Evolutionary conservation across 1,284 basidiomycete species (phyloP), one percentile per base, ranked within the genome.

Genomic region (Uromyces viciae-fabae): DNA sequence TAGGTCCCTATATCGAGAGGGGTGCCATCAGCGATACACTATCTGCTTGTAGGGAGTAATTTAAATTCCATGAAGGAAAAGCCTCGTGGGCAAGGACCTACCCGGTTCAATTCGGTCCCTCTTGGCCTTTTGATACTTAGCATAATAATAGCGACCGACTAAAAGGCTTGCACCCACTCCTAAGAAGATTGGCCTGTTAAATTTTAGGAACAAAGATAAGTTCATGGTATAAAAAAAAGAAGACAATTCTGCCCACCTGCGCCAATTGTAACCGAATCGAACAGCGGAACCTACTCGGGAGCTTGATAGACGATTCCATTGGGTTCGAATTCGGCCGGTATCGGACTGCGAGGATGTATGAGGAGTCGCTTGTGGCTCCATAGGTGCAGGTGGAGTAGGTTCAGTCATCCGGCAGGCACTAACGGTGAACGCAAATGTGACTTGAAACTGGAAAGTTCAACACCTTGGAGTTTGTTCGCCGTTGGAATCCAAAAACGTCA

Each of bases 1-100:
- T 84, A 85, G 52, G 85, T 85, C 60, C 81, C 78, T 81, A 46
- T 28, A 42, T 56, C 3, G 9, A 25, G 56, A 60, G 25, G 54
- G 25, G 28, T 22, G 38, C 46, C n/a, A 72, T 72, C 25, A 49
- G 69, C 43, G 43, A 28, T 19, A 31, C 31, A 49, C 28, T n/a
- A 40, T 36, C 22, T 11, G 31, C 25, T 74, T 74, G 11, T n/a
- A n/a, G n/a, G n/a, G n/a, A n/a, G n/a, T n/a, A n/a, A n/a, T n/a
- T n/a, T n/a, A n/a, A n/a, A n/a, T n/a, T n/a, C n/a, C n/a, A n/a
- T n/a, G n/a, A n/a, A n/a, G n/a, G n/a, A n/a, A n/a, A n/a, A n/a
- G n/a, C n/a, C n/a, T 52, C 19, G 28, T 58, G 36, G 52, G 31
- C 38, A 54, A 42, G 49, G 22, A 2, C 74, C 52, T 60, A 76